Conservation (phyloP, 331 rosid genomes). For the Arachis monticola region DNA sequence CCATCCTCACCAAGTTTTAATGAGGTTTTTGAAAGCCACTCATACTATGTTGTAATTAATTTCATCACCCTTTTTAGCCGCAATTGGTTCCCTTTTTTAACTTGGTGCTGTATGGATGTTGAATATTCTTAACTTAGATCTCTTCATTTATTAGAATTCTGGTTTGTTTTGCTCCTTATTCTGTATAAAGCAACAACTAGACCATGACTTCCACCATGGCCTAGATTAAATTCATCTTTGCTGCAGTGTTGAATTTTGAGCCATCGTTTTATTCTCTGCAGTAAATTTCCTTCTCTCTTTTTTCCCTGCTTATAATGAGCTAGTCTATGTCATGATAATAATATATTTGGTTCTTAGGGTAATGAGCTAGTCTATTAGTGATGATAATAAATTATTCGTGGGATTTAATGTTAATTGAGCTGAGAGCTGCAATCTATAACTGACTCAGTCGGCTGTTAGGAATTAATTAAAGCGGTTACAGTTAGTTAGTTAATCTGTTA, state of each 20-base stretch:
- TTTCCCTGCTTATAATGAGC: not conserved
- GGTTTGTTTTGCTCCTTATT: not conserved
- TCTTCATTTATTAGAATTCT: not conserved
- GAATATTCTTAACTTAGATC: slow-evolving; percentile 7
- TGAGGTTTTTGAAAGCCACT: slow-evolving; percentile 23
- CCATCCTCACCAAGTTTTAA: not conserved
- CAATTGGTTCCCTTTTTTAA: slow-evolving; percentile 6
- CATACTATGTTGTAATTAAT: slow-evolving; percentile 30
- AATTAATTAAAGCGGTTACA: no score
- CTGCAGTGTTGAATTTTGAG: not conserved
- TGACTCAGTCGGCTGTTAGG: no score
- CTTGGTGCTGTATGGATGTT: slow-evolving; percentile 29
- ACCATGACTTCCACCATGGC: not conserved
- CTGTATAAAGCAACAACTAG: not conserved
- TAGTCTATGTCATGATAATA: not conserved
- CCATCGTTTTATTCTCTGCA: not conserved
- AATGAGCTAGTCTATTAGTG: not conserved
- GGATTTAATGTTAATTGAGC: no score
- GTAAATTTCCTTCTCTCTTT: not conserved
- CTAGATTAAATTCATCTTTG: not conserved
- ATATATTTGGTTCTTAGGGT: no score
- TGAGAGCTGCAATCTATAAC: no score
- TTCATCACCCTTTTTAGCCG: not conserved
- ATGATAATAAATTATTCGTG: not conserved
- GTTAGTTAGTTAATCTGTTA: no score